phyloP scores from a whole-genome alignment of 495 filamentous ascomycete genomes.

The Tuber umbilicatum region DNA sequence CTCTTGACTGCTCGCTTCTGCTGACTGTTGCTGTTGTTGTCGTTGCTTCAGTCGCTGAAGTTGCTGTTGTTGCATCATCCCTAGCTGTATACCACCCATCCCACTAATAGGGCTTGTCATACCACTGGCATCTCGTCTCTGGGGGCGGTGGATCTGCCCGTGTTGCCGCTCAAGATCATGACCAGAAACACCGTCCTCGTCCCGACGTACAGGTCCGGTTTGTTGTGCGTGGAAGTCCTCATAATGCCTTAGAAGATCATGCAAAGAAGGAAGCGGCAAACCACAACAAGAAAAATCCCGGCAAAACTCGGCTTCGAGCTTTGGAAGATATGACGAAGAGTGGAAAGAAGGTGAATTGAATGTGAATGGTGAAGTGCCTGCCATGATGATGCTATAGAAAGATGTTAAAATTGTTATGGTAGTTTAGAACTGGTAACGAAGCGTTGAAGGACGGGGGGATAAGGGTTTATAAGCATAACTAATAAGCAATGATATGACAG shows the following conservation, averaged over 20 bases:
- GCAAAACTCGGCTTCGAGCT: slow-evolving; percentile 96
- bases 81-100: slow-evolving; percentile 45
- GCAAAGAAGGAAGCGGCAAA: slow-evolving; percentile 74
- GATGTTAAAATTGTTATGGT: slow-evolving; percentile 37
- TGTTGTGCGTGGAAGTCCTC: slow-evolving; percentile 75
- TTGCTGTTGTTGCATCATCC: slow-evolving; percentile 45
- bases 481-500: slow-evolving; percentile 39
- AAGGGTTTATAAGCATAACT: slow-evolving; percentile 19
- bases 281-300: slow-evolving; percentile 92
- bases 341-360: slow-evolving; percentile 93
- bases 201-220: slow-evolving; percentile 32
- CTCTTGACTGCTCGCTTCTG: slow-evolving; percentile 16
- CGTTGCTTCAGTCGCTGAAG: slow-evolving; percentile 46
- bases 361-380: slow-evolving; percentile 83
- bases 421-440: slow-evolving; percentile 33
- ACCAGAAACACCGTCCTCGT: slow-evolving; percentile 40
- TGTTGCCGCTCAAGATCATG: slow-evolving; percentile 38
- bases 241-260: slow-evolving; percentile 93
- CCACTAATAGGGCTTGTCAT: slow-evolving; percentile 45
- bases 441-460: slow-evolving; percentile 18
- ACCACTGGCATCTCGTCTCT: slow-evolving; percentile 48
- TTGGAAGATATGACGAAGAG: slow-evolving; percentile 94
- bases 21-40: slow-evolving; percentile 20
- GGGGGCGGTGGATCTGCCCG: slow-evolving; percentile 39
- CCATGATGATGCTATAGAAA: slow-evolving; percentile 76